phyloP scores from a whole-genome alignment of 2,329 filamentous ascomycete genomes.

The Mollisiaceae sp. region DNA sequence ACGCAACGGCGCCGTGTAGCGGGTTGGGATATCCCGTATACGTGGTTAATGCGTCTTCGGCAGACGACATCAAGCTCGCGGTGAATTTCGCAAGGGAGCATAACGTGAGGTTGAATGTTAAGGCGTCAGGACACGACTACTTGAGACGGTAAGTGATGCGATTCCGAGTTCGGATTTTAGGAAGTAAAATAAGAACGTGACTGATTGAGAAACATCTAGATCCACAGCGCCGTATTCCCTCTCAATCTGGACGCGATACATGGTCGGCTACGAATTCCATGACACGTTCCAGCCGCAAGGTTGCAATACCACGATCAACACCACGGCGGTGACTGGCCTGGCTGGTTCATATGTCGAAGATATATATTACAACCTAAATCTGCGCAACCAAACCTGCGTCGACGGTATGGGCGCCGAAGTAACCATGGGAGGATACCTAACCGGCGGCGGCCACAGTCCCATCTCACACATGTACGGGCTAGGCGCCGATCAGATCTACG shows the following conservation, averaged over 20 bases:
- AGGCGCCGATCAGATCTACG: slow-evolving; percentile 23
- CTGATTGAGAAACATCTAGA: background rate
- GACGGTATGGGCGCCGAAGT: slow-evolving; percentile 15
- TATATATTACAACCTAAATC: slow-evolving; percentile 2
- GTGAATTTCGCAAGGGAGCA: slow-evolving; percentile 35
- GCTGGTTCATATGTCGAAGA: slow-evolving; percentile 1
- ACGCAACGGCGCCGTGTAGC: slow-evolving; percentile 23
- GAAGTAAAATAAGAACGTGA: too few relatives aligned
- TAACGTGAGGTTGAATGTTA: slow-evolving; percentile 23
- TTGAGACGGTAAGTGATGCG: background rate
- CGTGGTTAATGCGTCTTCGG: slow-evolving; percentile 42
- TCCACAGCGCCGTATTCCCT: slow-evolving; percentile 22
- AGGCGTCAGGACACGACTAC: slow-evolving; percentile 22
- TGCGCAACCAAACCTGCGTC: slow-evolving; percentile 1
- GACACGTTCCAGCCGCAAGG: slow-evolving; percentile 12
- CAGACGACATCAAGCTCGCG: slow-evolving; percentile 37
- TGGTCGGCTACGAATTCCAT: background rate
- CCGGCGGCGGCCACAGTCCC: slow-evolving; percentile 25
- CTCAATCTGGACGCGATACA: slow-evolving; percentile 27
- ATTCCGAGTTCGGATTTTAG: background rate
- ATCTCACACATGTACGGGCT: slow-evolving; percentile 22
- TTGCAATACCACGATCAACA: slow-evolving; percentile 7
- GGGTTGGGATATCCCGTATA: slow-evolving; percentile 40
- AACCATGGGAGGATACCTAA: slow-evolving; percentile 21
- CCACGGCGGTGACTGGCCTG: slow-evolving; percentile 1